A percentile compares a stretch with the other conserved stretches of the same genome.
These are phyloP conservation scores for Syncephalastrum monosporum DNA, from an alignment of 371 early-diverging fungal genomes.

Conservation along the genomic window DNA sequence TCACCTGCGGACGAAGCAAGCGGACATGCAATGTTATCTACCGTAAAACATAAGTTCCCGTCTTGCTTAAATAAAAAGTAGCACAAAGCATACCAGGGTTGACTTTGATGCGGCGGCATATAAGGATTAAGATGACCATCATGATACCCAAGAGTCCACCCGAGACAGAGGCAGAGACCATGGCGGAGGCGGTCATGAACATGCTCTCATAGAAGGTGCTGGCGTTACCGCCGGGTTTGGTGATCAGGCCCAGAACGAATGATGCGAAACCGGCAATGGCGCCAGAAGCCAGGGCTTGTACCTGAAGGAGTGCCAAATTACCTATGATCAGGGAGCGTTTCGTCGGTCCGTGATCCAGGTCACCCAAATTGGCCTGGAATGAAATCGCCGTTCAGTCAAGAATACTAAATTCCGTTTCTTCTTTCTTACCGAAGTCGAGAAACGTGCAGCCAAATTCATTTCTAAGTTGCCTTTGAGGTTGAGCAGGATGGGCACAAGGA, in stretches of 20 bases:
- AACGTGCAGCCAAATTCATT: constrained; percentile 81
- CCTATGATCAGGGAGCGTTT: constrained; percentile 58
- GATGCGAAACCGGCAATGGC: constrained; percentile 68
- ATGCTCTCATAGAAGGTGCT: constrained; percentile 51
- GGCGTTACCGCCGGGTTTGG: constrained; percentile 49
- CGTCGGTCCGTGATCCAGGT: constrained; percentile 51
- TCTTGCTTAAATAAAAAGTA: not conserved
- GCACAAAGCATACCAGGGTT: constrained; percentile 63
- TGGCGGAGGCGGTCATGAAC: constrained; percentile 65
- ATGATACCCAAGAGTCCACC: constrained; percentile 71
- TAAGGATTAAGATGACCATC: constrained; percentile 66
- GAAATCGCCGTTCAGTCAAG: not conserved
- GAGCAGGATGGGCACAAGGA: constrained; percentile 79
- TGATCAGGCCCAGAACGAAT: constrained; percentile 58
- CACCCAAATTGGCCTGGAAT: constrained; percentile 63
- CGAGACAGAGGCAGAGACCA: constrained; percentile 71
- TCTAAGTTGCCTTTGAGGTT: constrained; percentile 89
- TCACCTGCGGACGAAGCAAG: constrained; percentile 68
- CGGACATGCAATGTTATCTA: constrained; percentile 65
- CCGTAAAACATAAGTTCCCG: not conserved
- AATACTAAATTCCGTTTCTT: too few species aligned
- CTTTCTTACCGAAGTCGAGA: constrained; percentile 72
- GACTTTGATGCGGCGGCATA: constrained; percentile 61
- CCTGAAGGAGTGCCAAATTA: constrained; percentile 66
- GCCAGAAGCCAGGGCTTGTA: constrained; percentile 72